Evolutionary conservation across 2,329 filamentous ascomycete genomes (phyloP), one percentile per base, ranked within the genome.

Genomic region (Aspergillus aculeatinus): DNA sequence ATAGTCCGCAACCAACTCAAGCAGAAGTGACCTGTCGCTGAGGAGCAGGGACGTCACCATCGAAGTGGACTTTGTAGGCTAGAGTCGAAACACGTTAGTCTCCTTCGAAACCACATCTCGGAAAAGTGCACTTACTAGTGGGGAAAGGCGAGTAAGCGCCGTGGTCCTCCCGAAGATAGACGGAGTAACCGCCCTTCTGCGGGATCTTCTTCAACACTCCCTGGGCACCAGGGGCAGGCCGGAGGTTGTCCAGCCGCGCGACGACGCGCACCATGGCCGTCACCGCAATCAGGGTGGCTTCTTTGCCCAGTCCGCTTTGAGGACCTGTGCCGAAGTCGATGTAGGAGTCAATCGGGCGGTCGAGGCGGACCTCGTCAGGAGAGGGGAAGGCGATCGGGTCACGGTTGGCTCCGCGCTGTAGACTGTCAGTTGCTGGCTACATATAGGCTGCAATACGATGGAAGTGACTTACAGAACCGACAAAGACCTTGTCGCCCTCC

Each of bases 141-240:
- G 81, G 80, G 71, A 82, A 86, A 23, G 82, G 78, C 62, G 79
- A 83, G 65, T 81, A 82, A 21, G 77, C 77, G 16, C 85, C 84
- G 78, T 87, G 86, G 68, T 91, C 87, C 74, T 89, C 85, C 42
- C 83, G 82, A 80, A 91, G 78, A 71, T 90, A 91, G 6, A 84
- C 76, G 10, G 79, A 83, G 71, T 82, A 83, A 0, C 84, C 85
- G 0, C 81, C 84, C 0, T 80, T 77, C 9, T 80, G 79, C 0
- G 79, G 75, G 2, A 91, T 80, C 77, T 85, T 88, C 80, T 90
- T 90, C 64, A 92, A 72, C 69, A 86, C 77, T 0, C 89, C 89
- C 74, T 89, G 86, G 0, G 83, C 76, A 0, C 89, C 89, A 0
- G 84, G 78, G 0, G 85, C 86, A 31, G 86, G 80, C 5, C 86